Percentiles rank a stretch among this genome's conserved stretches.
These are phyloP conservation scores for Crucihimalaya himalaica DNA, from an alignment of 345 rosid genomes.

Conservation along the genomic window DNA sequence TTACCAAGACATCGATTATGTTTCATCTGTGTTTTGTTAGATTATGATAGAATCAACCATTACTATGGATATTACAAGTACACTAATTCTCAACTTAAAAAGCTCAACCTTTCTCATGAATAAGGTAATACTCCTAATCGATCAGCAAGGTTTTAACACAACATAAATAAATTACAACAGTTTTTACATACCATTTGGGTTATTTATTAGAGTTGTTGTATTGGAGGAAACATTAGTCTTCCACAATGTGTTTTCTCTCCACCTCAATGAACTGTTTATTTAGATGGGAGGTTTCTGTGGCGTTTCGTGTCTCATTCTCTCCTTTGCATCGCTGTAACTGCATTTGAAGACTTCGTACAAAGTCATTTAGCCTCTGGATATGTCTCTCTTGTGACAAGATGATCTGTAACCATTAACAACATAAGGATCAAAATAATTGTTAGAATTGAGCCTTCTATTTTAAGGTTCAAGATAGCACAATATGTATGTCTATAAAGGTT, in stretches of 20 bases:
- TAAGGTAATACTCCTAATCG: not conserved
- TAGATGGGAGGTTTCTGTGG: constrained; percentile 36
- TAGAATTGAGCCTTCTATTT: not conserved
- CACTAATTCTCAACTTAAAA: not conserved
- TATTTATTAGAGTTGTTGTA: constrained; percentile 6
- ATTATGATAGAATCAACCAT: constrained; percentile 1
- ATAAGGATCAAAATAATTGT: too few relatives aligned
- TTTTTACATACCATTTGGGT: constrained; percentile 25
- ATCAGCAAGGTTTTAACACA: not conserved
- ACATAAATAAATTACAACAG: constrained; percentile 17
- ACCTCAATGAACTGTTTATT: constrained; percentile 60
- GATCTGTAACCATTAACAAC: constrained; percentile 52
- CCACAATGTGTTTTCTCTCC: constrained; percentile 53
- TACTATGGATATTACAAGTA: not conserved
- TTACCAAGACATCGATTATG: not conserved
- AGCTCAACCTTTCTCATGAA: constrained; percentile 12
- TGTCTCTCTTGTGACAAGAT: constrained; percentile 82
- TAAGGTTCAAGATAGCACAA: not conserved
- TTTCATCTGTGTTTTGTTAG: not conserved
- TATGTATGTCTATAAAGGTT: not conserved
- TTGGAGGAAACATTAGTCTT: constrained; percentile 46
- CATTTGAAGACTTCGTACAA: constrained; percentile 64
- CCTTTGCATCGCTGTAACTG: constrained; percentile 61
- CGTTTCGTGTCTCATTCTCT: constrained; percentile 45
- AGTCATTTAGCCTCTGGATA: constrained; percentile 75